These are phyloP conservation scores for Thuidium tamariscinum DNA, from an alignment of 225 moss, liverwort and hornwort genomes.

Conservation along the genomic window DNA sequence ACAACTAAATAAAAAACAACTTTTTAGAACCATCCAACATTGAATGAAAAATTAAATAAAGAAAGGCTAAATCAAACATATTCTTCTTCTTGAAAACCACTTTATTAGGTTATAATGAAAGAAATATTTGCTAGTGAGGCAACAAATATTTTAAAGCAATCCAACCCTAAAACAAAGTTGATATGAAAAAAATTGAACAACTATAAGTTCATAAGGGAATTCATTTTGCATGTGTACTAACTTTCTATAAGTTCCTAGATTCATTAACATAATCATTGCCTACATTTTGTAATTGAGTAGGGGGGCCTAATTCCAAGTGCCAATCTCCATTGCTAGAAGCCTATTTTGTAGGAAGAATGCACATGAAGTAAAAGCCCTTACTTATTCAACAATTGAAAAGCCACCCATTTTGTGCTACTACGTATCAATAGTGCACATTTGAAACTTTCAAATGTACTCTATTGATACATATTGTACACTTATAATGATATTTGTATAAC, in stretches of 20 bases:
- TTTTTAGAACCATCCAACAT: no score
- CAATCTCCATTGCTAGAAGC: no score
- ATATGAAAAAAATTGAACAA: rapidly evolving
- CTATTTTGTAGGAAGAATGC: no score
- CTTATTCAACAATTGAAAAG: background rate
- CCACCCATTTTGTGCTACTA: background rate
- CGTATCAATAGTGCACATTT: background rate
- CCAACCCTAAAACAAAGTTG: background rate
- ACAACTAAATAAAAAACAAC: no score
- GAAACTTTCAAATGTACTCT: background rate
- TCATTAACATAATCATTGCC: rapidly evolving
- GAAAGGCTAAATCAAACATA: background rate
- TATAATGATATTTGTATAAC: no score
- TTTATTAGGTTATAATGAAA: background rate
- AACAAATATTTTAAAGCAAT: background rate
- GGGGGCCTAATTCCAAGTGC: rapidly evolving
- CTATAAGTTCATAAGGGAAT: rapidly evolving
- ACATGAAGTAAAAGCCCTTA: background rate
- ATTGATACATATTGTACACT: no score
- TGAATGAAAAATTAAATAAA: no score
- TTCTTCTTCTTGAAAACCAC: background rate
- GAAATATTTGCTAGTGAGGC: rapidly evolving
- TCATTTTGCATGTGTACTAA: rapidly evolving
- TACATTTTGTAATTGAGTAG: background rate
- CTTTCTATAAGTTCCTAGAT: background rate